Percentiles rank a stretch among this genome's conserved stretches.
phyloP scores from a whole-genome alignment of 805 yeast species.

The Phaffomyces thermotolerans region DNA sequence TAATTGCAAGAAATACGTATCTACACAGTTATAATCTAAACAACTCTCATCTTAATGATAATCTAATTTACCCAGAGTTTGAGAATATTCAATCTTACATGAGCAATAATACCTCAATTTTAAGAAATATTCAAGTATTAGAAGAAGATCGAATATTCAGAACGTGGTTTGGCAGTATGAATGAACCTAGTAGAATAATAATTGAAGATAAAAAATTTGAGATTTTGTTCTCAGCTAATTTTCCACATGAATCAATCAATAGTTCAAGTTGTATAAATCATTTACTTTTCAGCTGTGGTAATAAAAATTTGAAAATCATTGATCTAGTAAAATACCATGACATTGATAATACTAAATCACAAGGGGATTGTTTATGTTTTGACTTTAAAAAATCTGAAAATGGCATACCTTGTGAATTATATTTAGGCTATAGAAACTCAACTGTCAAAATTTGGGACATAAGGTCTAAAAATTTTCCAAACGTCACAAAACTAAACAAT shows the following conservation, averaged over 20 bases:
- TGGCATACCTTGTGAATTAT: background rate
- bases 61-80: background rate
- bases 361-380: constrained; percentile 16
- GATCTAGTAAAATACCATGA: constrained; percentile 1
- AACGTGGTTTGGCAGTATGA: constrained; percentile 19
- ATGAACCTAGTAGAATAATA: constrained; percentile 17
- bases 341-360: background rate
- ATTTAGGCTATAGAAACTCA: constrained; percentile 18
- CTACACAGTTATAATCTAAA: background rate
- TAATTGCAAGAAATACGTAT: constrained; percentile 1
- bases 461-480: constrained; percentile 5
- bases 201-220: background rate
- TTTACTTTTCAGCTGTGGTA: background rate
- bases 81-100: background rate
- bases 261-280: background rate
- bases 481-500: background rate
- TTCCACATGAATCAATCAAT: constrained; percentile 4
- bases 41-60: background rate
- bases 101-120: background rate
- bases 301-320: background rate
- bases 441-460: constrained; percentile 13
- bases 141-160: constrained; percentile 3
- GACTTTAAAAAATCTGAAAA: constrained; percentile 5
- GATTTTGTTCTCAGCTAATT: constrained; percentile 1
- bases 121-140: constrained; percentile 1